Evolutionary conservation across 2,329 filamentous ascomycete genomes (phyloP).

Genomic region (Triangularia verruculosa): DNA sequence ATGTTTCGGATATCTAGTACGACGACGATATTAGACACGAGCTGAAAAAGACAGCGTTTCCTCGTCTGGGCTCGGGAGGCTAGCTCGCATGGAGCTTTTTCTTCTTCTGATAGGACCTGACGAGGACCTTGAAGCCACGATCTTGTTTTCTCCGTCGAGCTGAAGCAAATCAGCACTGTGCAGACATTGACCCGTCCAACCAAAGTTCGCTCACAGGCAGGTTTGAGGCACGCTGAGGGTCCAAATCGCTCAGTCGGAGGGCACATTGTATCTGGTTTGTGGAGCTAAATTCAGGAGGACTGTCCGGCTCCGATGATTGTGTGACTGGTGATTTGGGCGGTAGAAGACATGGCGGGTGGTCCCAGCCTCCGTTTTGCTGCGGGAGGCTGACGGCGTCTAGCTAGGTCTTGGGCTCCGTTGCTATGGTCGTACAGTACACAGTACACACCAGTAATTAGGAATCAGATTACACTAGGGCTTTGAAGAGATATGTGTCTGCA

Average conservation of each 20-base stretch:
- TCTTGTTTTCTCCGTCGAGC: neutral
- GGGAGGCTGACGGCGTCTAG: neutral
- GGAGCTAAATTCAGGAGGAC: slow-evolving; percentile 6
- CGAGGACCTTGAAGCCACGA: neutral
- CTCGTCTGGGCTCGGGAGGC: neutral
- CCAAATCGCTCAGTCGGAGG: neutral
- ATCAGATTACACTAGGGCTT: neutral
- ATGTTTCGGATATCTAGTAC: neutral
- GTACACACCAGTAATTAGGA: neutral
- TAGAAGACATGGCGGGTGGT: neutral
- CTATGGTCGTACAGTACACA: neutral
- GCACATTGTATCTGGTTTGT: neutral
- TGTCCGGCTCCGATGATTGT: slow-evolving; percentile 18
- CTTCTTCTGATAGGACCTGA: neutral
- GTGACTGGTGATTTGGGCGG: neutral
- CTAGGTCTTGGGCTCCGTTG: neutral
- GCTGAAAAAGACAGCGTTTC: neutral
- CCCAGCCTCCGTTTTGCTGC: neutral
- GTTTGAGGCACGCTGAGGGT: neutral
- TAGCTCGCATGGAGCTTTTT: neutral
- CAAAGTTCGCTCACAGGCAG: neutral
- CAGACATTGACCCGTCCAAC: neutral
- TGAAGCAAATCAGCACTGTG: neutral
- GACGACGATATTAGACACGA: neutral
- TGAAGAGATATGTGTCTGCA: neutral